Conservation (phyloP, 2,329 filamentous ascomycete species). For the Ceratocystis variospora region DNA sequence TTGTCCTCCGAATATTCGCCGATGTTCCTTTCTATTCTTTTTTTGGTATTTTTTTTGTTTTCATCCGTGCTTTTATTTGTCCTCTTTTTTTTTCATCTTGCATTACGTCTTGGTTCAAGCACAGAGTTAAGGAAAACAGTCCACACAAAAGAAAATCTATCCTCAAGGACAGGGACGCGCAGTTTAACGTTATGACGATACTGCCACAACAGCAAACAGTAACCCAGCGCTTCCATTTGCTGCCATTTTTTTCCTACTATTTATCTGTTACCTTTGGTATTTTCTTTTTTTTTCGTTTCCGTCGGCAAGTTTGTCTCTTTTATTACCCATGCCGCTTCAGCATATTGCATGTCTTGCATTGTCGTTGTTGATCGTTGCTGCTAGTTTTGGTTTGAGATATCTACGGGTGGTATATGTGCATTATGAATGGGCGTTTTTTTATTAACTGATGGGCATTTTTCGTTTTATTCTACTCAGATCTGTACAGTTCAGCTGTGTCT, state of each 20-base stretch:
- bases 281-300: background rate
- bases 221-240: slow-evolving; percentile 9
- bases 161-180: background rate
- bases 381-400: slow-evolving; percentile 6
- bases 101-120: background rate
- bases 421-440: slow-evolving; percentile 1
- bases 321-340: slow-evolving; percentile 4
- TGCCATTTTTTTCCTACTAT: background rate
- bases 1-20: background rate
- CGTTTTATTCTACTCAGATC: background rate
- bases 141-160: background rate
- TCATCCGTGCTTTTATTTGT: background rate
- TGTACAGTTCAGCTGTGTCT: no score
- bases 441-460: background rate
- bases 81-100: slow-evolving; percentile 6
- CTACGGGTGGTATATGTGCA: background rate
- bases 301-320: background rate
- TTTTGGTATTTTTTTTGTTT: background rate
- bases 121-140: slow-evolving; percentile 2
- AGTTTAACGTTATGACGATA: background rate
- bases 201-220: background rate
- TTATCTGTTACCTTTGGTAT: background rate
- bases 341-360: background rate
- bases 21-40: background rate
- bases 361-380: background rate